phyloP scores from a whole-genome alignment of 169 alveolate species.

The Cryptosporidium sp. region DNA sequence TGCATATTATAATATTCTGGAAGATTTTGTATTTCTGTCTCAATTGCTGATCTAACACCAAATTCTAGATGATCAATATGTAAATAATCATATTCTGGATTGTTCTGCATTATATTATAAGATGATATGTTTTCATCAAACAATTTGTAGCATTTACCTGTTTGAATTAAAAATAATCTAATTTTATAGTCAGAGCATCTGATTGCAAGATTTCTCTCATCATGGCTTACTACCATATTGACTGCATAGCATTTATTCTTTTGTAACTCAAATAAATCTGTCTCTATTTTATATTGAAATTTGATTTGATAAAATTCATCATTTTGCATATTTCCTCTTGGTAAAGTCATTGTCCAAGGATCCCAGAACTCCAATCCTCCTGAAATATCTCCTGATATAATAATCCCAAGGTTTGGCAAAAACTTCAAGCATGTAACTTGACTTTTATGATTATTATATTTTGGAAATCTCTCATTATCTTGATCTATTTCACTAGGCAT shows the following conservation, averaged over 20 bases:
- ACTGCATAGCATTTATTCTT: constrained; percentile 85
- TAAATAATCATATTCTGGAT: constrained; percentile 77
- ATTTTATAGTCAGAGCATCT: constrained; percentile 84
- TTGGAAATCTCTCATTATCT: constrained; percentile 68
- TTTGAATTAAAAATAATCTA: constrained; percentile 85
- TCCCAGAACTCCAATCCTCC: constrained; percentile 88
- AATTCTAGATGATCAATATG: constrained; percentile 92
- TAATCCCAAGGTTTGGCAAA: constrained; percentile 70
- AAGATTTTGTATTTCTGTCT: constrained; percentile 89
- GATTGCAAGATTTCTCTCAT: constrained; percentile 87
- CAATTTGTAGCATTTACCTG: constrained; percentile 87
- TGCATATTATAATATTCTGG: constrained; percentile 80
- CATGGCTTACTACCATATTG: constrained; percentile 84
- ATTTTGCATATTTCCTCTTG: constrained; percentile 28
- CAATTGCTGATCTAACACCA: constrained; percentile 91
- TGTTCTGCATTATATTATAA: constrained; percentile 88
- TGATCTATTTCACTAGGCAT: background rate
- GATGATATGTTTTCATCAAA: constrained; percentile 89
- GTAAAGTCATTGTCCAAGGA: constrained; percentile 80
- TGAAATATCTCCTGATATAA: constrained; percentile 82
- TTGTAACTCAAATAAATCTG: constrained; percentile 92
- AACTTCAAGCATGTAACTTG: constrained; percentile 80
- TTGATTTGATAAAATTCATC: constrained; percentile 66
- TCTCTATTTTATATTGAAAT: constrained; percentile 83
- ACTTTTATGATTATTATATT: constrained; percentile 77